phyloP scores from a whole-genome alignment of 352 stramenopile species.

The Globisporangium iwayamae region DNA sequence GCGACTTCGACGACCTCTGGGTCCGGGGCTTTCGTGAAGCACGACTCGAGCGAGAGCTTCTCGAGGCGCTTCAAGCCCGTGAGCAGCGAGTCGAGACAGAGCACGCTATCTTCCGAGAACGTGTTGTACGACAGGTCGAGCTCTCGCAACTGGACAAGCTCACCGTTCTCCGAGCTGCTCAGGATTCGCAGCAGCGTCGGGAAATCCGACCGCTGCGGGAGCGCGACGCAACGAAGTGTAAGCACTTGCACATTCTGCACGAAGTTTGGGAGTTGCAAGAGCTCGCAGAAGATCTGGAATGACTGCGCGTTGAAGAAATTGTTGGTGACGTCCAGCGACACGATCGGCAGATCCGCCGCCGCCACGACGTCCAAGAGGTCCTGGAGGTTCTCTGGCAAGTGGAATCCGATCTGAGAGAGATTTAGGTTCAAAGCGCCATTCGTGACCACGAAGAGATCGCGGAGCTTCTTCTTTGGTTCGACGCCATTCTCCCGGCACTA shows the following conservation, averaged over 20 bases:
- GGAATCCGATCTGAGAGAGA: conserved; percentile 49
- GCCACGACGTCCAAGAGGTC: conserved; percentile 47
- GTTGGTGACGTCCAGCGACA: conserved; percentile 48
- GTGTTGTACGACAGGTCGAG: conserved; percentile 76
- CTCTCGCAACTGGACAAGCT: conserved; percentile 30
- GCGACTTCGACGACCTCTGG: conserved; percentile 31
- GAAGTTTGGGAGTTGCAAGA: conserved; percentile 35
- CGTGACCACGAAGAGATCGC: conserved; percentile 34
- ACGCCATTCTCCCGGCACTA: conserved; percentile 45
- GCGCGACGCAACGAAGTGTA: conserved; percentile 39
- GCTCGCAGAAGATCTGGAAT: conserved; percentile 44
- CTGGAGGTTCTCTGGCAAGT: conserved; percentile 46
- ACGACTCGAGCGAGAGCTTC: conserved; percentile 51
- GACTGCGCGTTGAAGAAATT: conserved; percentile 58
- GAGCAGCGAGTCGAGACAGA: conserved; percentile 36
- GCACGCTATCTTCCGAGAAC: conserved; percentile 35
- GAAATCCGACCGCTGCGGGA: conserved; percentile 50
- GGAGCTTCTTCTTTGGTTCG: conserved; percentile 36
- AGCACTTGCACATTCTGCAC: conserved; percentile 33
- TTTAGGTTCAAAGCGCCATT: conserved; percentile 39
- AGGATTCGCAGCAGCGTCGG: conserved; percentile 36
- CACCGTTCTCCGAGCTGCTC: conserved; percentile 18
- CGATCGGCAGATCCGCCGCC: conserved; percentile 30
- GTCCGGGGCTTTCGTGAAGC: conserved; percentile 47
- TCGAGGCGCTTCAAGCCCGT: conserved; percentile 32